Evolutionary conservation across 1,284 basidiomycete species (phyloP).

Genomic region (Lignosus rhinocerotis): DNA sequence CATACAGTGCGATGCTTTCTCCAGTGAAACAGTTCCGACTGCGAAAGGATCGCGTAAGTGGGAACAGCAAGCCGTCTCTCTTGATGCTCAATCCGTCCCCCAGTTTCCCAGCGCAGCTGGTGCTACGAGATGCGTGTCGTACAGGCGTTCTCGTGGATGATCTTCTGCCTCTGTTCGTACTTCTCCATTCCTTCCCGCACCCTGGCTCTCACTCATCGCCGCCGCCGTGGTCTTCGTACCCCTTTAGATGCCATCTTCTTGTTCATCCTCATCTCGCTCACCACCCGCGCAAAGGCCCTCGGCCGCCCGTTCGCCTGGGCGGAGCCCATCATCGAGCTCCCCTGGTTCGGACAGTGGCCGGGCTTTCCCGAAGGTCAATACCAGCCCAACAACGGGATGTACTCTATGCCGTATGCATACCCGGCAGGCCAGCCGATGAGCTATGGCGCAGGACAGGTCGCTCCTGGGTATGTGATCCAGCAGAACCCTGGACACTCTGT

Average conservation of each 20-base stretch:
- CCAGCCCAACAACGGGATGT: conserved; percentile 17
- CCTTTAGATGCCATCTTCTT: conserved; percentile 45
- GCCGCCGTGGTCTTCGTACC: conserved; percentile 8
- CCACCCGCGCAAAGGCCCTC: conserved; percentile 42
- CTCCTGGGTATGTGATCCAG: conserved; percentile 39
- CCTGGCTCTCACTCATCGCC: conserved; percentile 7
- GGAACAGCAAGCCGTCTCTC: neutral
- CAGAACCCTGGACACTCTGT: conserved; percentile 64
- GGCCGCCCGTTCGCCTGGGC: conserved; percentile 48
- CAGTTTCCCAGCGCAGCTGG: conserved; percentile 56
- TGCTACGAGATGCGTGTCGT: conserved; percentile 80
- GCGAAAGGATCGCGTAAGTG: conserved; percentile 57
- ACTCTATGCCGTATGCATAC: conserved; percentile 28
- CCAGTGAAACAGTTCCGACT: conserved; percentile 44
- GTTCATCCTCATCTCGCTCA: conserved; percentile 43
- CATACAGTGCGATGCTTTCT: conserved; percentile 60
- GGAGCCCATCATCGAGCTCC: conserved; percentile 50
- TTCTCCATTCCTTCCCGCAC: conserved; percentile 37
- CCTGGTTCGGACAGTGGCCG: conserved; percentile 55
- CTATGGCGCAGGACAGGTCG: conserved; percentile 19
- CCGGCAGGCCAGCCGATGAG: conserved; percentile 27
- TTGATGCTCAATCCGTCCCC: conserved; percentile 3
- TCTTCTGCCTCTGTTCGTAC: conserved; percentile 59
- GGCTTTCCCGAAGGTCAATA: conserved; percentile 35
- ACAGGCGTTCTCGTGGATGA: conserved; percentile 76